Percentiles rank a stretch among this genome's conserved stretches.
Conservation (phyloP, 2,329 filamentous ascomycete species). For the Nothophoma quercina region DNA sequence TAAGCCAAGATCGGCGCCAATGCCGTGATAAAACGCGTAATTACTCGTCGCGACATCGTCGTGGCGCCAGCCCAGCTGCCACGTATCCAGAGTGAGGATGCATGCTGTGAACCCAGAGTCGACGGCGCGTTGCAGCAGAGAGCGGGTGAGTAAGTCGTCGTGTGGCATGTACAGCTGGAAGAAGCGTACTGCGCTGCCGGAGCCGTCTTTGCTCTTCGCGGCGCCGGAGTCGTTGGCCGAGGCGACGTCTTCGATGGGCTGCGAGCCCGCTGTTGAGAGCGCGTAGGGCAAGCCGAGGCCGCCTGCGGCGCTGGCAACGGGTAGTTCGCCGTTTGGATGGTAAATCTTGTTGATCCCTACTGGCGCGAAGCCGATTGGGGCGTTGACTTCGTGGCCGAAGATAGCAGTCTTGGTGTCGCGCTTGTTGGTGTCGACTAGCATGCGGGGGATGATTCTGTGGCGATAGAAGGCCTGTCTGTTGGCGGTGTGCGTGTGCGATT, state of each 20-base stretch:
- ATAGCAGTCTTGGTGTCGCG: constrained; percentile 66
- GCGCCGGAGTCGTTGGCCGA: constrained; percentile 59
- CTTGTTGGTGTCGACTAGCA: constrained; percentile 66
- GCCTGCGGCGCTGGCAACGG: constrained; percentile 67
- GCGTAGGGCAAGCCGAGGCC: constrained; percentile 67
- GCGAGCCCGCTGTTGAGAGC: constrained; percentile 65
- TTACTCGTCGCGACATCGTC: constrained; percentile 64
- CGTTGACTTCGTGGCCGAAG: constrained; percentile 66
- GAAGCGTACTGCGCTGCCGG: constrained; percentile 55
- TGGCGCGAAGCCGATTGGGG: constrained; percentile 70
- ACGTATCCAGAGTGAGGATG: constrained; percentile 69
- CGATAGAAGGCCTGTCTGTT: constrained; percentile 71
- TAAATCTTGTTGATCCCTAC: constrained; percentile 73
- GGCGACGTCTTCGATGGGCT: constrained; percentile 65
- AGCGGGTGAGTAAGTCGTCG: constrained; percentile 66
- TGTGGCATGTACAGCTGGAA: constrained; percentile 72
- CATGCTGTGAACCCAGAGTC: constrained; percentile 64
- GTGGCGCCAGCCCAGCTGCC: constrained; percentile 69
- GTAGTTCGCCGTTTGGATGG: constrained; percentile 64
- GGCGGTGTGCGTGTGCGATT: constrained; percentile 61
- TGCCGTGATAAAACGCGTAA: constrained; percentile 69
- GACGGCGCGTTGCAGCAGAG: constrained; percentile 63
- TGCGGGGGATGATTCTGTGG: constrained; percentile 68
- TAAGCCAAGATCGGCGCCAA: constrained; percentile 66
- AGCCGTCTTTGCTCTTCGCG: neutral